Evolutionary conservation across 805 yeast genomes (phyloP), one percentile per base, ranked within the genome.

Genomic region (Kluyveromyces starmeri): DNA sequence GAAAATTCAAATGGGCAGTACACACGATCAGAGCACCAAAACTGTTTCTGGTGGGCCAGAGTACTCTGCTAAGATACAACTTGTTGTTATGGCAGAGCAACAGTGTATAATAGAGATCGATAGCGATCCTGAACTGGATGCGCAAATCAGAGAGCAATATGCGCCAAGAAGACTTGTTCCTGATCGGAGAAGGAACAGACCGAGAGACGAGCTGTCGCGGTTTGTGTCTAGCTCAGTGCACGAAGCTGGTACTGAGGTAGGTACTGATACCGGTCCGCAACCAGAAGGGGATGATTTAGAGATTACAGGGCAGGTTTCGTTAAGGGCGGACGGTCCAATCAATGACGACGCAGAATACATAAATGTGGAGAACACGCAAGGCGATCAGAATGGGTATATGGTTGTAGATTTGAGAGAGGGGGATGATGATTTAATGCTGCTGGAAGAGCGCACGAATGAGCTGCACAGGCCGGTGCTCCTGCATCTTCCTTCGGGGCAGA

Each of bases 401-500:
- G 33, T 30, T 11, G 33, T 30, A 6, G 20, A 16, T 5, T 26
- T 21, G 5, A 22, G 32, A 27, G 38, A 39, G 9, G 53, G 46
- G 4, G 59, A 48, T 34, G 59, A 55, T 33, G 61, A 51, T 8
- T 24, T 55, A 11, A 32, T 45, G 23, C 57, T 61, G n/a, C 38
- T 51, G 16, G 55, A 50, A 37, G 59, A 55, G 34, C 43, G 52
- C 18, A 44, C 45, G 7, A 40, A 46, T 5, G 47, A 34, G 3
- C 51, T 58, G 2, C 7, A 10, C n/a, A 35, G 42, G 6, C 32
- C 34, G 21, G 45, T 52, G 5, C 36, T 42, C 4, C 32, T 53
- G 13, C 45, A 41, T 18, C 40, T 54, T 5, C 60, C 58, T 1
- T 58, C 58, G 16, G 51, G 55, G 17, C 45, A 44, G 17, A 43